Percentiles rank a stretch among this genome's conserved stretches.
phyloP scores from a whole-genome alignment of 1,139 yeast species.

The Magnusiomyces sp. region DNA sequence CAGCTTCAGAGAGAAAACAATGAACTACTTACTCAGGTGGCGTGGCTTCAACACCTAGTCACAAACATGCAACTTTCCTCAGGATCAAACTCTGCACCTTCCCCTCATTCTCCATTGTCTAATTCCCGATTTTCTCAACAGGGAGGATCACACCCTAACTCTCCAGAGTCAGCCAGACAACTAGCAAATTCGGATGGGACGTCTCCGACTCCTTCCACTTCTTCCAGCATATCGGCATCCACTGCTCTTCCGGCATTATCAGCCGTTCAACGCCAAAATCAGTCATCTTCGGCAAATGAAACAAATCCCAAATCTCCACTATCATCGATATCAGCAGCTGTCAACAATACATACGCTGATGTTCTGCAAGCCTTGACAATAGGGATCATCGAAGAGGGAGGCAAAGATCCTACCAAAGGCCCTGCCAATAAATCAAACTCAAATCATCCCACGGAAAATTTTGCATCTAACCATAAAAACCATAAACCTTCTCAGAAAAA shows the following conservation, averaged over 20 bases:
- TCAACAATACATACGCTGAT: conserved; percentile 10
- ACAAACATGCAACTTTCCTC: conserved; percentile 6
- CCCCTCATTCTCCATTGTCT: not conserved
- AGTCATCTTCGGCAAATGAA: too few relatives aligned
- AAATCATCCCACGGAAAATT: too few relatives aligned
- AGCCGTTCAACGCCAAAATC: conserved; percentile 4
- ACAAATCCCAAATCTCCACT: conserved; percentile 2
- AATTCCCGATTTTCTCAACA: not conserved
- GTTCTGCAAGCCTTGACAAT: conserved; percentile 12
- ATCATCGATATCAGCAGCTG: conserved; percentile 5
- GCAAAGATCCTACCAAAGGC: not conserved
- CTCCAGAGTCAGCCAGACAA: not conserved
- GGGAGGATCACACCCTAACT: not conserved
- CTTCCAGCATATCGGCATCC: too few relatives aligned
- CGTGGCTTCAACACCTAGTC: conserved; percentile 8
- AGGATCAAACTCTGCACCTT: not conserved
- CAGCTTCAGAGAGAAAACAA: conserved; percentile 9
- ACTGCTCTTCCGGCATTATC: too few relatives aligned
- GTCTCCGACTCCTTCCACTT: not conserved
- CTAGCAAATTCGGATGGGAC: not conserved
- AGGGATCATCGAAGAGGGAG: conserved; percentile 12
- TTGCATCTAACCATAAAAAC: not conserved
- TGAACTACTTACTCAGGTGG: conserved; percentile 12
- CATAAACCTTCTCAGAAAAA: not conserved
- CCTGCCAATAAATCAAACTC: not conserved